Evolutionary conservation across 1,139 yeast genomes (phyloP).

Genomic region (Taphrina deformans): DNA sequence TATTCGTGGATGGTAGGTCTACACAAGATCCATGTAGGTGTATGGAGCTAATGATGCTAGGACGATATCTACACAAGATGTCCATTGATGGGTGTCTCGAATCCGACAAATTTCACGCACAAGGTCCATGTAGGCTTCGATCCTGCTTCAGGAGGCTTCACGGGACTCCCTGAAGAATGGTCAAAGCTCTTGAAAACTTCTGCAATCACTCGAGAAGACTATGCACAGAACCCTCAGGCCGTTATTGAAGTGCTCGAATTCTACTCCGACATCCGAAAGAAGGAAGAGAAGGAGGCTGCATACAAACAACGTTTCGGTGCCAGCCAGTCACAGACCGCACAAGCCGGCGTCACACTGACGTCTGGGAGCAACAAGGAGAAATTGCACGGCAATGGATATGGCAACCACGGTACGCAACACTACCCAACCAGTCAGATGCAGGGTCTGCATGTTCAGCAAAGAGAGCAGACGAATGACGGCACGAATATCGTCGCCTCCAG

Average conservation of each 20-base stretch:
- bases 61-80: slow-evolving; percentile 50
- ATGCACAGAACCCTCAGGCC: slow-evolving; percentile 52
- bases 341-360: not conserved
- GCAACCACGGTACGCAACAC: not conserved
- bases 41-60: not conserved
- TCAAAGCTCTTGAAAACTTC: slow-evolving; percentile 48
- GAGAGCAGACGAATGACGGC: slow-evolving; percentile 39
- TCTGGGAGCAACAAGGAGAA: slow-evolving; percentile 15
- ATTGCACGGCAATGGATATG: slow-evolving; percentile 17
- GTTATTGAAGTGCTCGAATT: slow-evolving; percentile 88
- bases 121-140: slow-evolving; percentile 53
- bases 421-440: not conserved
- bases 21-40: not conserved
- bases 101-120: slow-evolving; percentile 44
- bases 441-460: not conserved
- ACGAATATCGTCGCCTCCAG: slow-evolving; percentile 39
- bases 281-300: slow-evolving; percentile 45
- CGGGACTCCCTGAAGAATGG: slow-evolving; percentile 53
- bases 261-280: slow-evolving; percentile 50
- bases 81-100: slow-evolving; percentile 69
- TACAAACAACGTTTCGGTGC: slow-evolving; percentile 33
- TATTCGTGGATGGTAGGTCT: slow-evolving; percentile 87
- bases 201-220: slow-evolving; percentile 52
- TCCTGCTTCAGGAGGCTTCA: slow-evolving; percentile 51
- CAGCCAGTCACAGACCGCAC: not conserved